A percentile compares a stretch with the other conserved stretches of the same genome.
These are phyloP conservation scores for Trichophyton equinum DNA, from an alignment of 2,329 filamentous ascomycete genomes.

Conservation along the genomic window DNA sequence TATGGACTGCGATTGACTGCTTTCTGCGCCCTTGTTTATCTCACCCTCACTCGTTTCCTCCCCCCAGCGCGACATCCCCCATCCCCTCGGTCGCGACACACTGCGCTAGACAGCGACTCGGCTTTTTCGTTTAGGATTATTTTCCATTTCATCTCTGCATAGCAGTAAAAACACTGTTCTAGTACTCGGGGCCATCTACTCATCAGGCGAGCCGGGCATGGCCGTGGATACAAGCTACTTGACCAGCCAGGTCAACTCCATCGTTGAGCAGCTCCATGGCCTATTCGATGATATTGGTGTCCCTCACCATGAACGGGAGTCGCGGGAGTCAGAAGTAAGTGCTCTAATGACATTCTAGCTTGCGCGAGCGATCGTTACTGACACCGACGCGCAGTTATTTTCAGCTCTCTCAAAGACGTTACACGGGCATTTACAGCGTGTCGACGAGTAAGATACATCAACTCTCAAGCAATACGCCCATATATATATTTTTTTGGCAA, in stretches of 20 bases:
- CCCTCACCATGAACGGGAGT: slow-evolving; percentile 81
- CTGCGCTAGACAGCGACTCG: neutral
- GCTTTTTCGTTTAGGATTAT: no score
- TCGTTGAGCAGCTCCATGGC: slow-evolving; percentile 83
- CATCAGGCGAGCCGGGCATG: slow-evolving; percentile 18
- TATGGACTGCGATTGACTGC: slow-evolving; percentile 9
- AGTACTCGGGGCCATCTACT: neutral
- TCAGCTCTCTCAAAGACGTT: slow-evolving; percentile 81
- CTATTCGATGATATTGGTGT: slow-evolving; percentile 97
- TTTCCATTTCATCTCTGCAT: no score
- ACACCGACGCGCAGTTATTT: slow-evolving; percentile 54
- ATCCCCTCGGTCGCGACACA: neutral
- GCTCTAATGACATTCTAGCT: no score
- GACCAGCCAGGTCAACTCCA: slow-evolving; percentile 87
- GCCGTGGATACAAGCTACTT: slow-evolving; percentile 83
- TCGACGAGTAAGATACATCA: slow-evolving; percentile 46
- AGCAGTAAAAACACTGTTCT: neutral
- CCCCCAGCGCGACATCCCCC: neutral
- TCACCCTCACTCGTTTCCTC: neutral
- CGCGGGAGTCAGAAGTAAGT: slow-evolving; percentile 73
- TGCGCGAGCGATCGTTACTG: neutral
- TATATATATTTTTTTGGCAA: neutral
- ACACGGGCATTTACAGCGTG: slow-evolving; percentile 74
- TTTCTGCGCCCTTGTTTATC: slow-evolving; percentile 1
- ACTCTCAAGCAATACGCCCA: neutral